Conservation (phyloP, 768 basidiomycete species). For the Tylopilus vinaceipallidus region DNA sequence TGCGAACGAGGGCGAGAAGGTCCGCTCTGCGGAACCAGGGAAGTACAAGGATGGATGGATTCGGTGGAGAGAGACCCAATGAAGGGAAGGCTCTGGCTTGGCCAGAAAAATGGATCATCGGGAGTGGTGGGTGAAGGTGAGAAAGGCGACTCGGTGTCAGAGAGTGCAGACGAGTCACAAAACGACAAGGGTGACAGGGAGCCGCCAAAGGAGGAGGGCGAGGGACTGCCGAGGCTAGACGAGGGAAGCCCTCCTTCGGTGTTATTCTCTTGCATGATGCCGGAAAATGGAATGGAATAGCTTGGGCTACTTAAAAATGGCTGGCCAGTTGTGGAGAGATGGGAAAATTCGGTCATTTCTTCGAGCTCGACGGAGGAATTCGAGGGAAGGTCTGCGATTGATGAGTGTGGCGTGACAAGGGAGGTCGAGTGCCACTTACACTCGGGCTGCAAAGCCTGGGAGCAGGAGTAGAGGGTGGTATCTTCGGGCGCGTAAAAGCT, state of each 20-base stretch:
- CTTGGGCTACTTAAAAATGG: constrained; percentile 6
- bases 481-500: not conserved
- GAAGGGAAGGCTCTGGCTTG: not conserved
- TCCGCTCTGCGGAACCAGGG: not conserved
- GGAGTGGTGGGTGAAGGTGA: constrained; percentile 20
- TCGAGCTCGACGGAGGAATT: constrained; percentile 10
- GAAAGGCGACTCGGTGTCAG: constrained; percentile 21
- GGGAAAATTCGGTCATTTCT: constrained; percentile 18
- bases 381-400: not conserved
- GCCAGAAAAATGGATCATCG: constrained; percentile 8
- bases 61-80: not conserved
- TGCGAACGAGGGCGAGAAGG: constrained; percentile 19
- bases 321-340: constrained; percentile 7
- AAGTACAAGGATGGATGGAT: not conserved
- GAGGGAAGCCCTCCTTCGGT: constrained; percentile 10
- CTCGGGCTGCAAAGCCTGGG: not conserved
- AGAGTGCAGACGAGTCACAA: constrained; percentile 7
- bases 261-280: constrained; percentile 15
- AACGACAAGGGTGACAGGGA: constrained; percentile 25
- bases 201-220: constrained; percentile 19
- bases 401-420: constrained; percentile 18
- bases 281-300: constrained; percentile 5
- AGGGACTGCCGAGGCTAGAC: constrained; percentile 12
- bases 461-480: not conserved
- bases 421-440: constrained; percentile 4